Conservation (phyloP, 2,329 filamentous ascomycete species). For the Colletotrichum tabaci region DNA sequence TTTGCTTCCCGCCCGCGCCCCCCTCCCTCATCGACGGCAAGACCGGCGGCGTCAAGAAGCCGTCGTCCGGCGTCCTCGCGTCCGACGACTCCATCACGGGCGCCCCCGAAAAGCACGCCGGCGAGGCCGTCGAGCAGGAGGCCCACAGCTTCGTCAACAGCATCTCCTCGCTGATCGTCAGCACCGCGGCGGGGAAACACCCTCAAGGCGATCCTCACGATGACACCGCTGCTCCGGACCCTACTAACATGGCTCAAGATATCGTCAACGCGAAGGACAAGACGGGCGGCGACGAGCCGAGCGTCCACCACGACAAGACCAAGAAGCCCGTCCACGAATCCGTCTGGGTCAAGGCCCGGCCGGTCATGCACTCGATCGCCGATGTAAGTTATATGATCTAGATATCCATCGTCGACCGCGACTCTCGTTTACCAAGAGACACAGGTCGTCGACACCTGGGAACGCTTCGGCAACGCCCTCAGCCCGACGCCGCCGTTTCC, state of each 20-base stretch:
- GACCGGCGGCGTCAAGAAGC: conserved; percentile 83
- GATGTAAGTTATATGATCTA: conserved; percentile 51
- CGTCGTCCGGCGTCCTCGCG: conserved; percentile 81
- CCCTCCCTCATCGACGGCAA: conserved; percentile 79
- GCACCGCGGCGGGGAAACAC: conserved; percentile 83
- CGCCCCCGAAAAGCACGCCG: conserved; percentile 85
- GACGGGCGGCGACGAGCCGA: conserved; percentile 63
- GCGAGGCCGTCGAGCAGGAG: conserved; percentile 87
- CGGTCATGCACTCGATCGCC: conserved; percentile 74
- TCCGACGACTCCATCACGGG: conserved; percentile 85
- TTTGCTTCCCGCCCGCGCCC: conserved; percentile 84
- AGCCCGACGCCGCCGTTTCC: conserved; percentile 77
- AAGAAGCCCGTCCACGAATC: conserved; percentile 83
- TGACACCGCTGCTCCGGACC: conserved; percentile 70
- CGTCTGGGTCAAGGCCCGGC: conserved; percentile 83
- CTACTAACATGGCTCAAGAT: conserved; percentile 54
- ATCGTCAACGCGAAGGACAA: conserved; percentile 59
- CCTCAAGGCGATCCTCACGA: conserved; percentile 74
- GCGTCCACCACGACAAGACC: conserved; percentile 77
- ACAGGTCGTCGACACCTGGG: conserved; percentile 63
- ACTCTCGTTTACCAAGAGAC: neutral
- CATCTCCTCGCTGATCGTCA: conserved; percentile 77
- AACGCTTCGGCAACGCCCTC: conserved; percentile 68
- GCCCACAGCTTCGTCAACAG: conserved; percentile 85
- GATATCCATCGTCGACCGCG: neutral